Base-by-base conservation (phyloP, 805 yeast genomes). In the Myxozyma neotropica region DNA sequence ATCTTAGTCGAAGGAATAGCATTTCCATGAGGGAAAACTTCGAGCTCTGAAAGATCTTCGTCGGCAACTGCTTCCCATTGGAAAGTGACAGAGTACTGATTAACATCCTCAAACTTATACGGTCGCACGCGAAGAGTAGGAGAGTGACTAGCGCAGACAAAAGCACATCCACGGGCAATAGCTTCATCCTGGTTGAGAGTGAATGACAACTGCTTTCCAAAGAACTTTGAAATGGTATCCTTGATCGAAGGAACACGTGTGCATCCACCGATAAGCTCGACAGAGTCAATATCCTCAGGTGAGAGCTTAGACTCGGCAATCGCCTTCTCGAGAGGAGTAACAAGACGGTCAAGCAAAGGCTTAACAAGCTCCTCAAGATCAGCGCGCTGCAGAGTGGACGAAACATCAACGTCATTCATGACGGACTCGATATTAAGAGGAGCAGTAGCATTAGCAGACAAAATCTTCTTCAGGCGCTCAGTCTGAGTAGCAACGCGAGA, bases 181-280 rank as follows among this genome's bases (percentile, higher is more conserved):
- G 99, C 97, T 83, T 94, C 99, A 75, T 94, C 99, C 80, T 92
- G 97, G 83, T 94, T 94, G 78, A 95, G 84, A 69, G 98, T 95
- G 81, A 88, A 88, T 42, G 97, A 89, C 74, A 94, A 81, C 70
- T 80, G 86, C 80, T 88, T 88, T 75, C 89, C 89, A 74, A 94
- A 90, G 67, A 88, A 81, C 73, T 86, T 88, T 69, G 87, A 69
- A 69, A 94, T 82, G 73, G 83, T 87, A 69, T 86, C 83, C 83
- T 94, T 94, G 74, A 94, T 81, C 57, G 88, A 79, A 74, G 99
- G 99, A 68, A 94, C 96, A 83, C 99, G 91, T 69, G 97, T 89
- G 75, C 96, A 88, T 70, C 99, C 99, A 80, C 99, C 99, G 73
- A 94, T 87, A 62, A 94, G 85, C 80, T 94, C 99, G 68, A 94